Evolutionary conservation across 306 rosid species (phyloP), one percentile per base, ranked within the genome.

Genomic region (Argentina anserina): DNA sequence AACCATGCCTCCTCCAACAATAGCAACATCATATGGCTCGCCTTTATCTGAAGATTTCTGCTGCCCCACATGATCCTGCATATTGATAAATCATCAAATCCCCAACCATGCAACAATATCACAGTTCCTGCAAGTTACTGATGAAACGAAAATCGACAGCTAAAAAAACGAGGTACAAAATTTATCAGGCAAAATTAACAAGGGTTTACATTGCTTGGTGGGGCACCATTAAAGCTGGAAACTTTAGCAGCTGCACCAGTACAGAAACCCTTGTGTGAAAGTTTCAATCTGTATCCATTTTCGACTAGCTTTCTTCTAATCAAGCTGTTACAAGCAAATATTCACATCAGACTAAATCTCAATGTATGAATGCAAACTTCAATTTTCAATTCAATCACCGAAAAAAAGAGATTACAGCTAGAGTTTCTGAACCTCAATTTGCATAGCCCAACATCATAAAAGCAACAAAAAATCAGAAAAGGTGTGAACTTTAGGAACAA

Each of bases 1-100:
- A 69, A 89, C 98, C 97, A 91, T 85, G 76, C 98, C 97, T 17
- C 97, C 97, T 84, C 98, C 98, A 77, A 91, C 95, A 80, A 94
- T 86, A 69, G 98, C 96, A 77, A 94, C 45, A 78, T 94, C 98
- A 85, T 94, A 77, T n/a, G 83, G 90, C 61, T 84, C 81, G 47
- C 75, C 71, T 71, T 39, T 50, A 80, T 79, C 70, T 0, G 69
- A 36, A 28, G 81, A 66, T 52, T 25, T 70, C 71, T 64, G 85
- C 73, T 69, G 77, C 86, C 78, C 83, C 73, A 53, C 83, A 64
- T 74, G 85, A 45, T 76, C 90, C 98, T 89, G 80, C 68, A 68
- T 74, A 62, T 73, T 39, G 46, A 80, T 76, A 61, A 21, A 74
- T 25, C 37, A 80, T 60, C 37, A 74, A 77, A 64, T 8, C 33